Evolutionary conservation across 148 eudicot species (phyloP), one percentile per base, ranked within the genome.

Genomic region (Rhododendron molle): DNA sequence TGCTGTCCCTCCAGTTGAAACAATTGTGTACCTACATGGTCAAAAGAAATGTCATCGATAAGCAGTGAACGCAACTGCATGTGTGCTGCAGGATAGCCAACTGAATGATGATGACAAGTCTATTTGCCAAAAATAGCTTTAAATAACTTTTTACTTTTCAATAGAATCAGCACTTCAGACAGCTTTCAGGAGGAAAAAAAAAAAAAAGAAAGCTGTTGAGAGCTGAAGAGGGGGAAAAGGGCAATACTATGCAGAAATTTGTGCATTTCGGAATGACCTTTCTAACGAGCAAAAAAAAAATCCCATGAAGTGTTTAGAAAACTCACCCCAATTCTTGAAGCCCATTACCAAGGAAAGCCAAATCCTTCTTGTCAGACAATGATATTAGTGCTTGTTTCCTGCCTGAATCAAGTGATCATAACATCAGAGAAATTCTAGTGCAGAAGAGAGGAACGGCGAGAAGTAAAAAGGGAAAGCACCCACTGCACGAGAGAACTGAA

Each of bases 1-100:
- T 81, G 99, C 95, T 76, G 98, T 97, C 87, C 99, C 99, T 90
- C 98, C 99, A 28, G 99, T 97, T 84, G 99, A 97, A 83, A 97
- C 92, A 86, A 95, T 93, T 62, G 91, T 93, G 89, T 88, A 95
- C 83, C 99, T 97, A 85, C 52, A 89, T 14, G 5, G 32, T 56
- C 15, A 46, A 12, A 52, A 40, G 15, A 78, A 23, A 38, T 7
- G 9, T 49, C 30, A 49, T 65, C 28, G 2, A 26, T 11, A 84
- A 40, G 76, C 3, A 16, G 18, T 50, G 84, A 78, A 83, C 8
- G 9, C 65, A 72, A 74, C 52, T 18, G 69, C 50, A 43, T 52
- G 69, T 44, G 26, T 56, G 1, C 2, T 13, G 28, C 46, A 28
- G 44, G 26, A 52, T 43, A 65, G 16, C 60, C 56, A 69, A 40